Base-by-base conservation (phyloP, 176 grass and related monocot species). In the Chrysopogon serrulatus region DNA sequence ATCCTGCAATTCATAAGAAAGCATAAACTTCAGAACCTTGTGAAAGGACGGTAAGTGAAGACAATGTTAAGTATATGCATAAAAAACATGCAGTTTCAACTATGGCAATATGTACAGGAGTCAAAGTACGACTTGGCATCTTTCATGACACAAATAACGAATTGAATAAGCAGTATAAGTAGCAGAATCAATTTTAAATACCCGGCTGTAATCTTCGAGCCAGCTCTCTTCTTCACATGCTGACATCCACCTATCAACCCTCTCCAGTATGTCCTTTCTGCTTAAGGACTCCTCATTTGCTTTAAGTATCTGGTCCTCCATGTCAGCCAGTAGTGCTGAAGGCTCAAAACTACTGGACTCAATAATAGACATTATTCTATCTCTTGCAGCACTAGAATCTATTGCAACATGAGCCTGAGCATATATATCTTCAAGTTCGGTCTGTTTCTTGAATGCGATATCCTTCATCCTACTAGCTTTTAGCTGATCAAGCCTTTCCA, bases 201-300 rank as follows among this genome's bases (percentile, higher is more conserved):
- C 96, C 96, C 82, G 85, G 69, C 80, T 95, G 62, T 94, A 98
- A 85, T 98, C 93, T 81, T 98, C 93, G 90, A 95, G 92, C 96
- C 96, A 98, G 85, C 87, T 98, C 83, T 98, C 96, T 82, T 98
- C 96, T 85, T 98, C 96, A 80, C 96, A 98, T 59, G 93, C 91
- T 87, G 77, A 74, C 87, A 98, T 90, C 92, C 92, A 98, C 81
- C 83, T 93, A 61, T 94, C 89, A 82, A 98, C 85, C 79, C 91
- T 95, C 74, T 98, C 96, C 65, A 98, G 66, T 83, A 98, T 98
- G 53, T 98, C 96, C 71, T 95, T 98, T 79, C 96, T 88, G 74
- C 91, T 93, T 74, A 88, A 65, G 12, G 91, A 91, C 82, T 92
- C 96, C 77, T 93, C 96, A 35, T 91, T 98, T 73, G 96, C 96